A percentile compares a stretch with the other conserved stretches of the same genome.
Conservation (phyloP, 768 basidiomycete genomes). For the Termitomyces sp. region DNA sequence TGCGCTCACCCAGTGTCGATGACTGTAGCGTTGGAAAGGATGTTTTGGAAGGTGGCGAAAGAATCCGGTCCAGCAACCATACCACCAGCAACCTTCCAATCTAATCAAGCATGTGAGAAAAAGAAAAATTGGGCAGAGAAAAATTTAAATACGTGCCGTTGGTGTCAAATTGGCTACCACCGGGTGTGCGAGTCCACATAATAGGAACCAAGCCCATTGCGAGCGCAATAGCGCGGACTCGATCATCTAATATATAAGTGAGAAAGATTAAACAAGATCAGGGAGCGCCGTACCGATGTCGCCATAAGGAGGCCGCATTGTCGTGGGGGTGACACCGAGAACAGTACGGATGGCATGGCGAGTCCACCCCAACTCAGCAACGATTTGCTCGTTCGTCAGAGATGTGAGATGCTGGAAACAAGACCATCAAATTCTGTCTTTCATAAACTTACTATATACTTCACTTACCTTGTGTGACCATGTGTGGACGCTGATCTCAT, state of each 20-base stretch:
- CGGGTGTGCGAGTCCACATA: slow-evolving; percentile 77
- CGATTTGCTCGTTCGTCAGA: slow-evolving; percentile 77
- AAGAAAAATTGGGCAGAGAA: not conserved
- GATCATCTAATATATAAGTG: slow-evolving; percentile 58
- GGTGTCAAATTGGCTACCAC: slow-evolving; percentile 61
- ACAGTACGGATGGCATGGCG: slow-evolving; percentile 77
- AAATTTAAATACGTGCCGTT: slow-evolving; percentile 44
- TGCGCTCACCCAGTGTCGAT: slow-evolving; percentile 53
- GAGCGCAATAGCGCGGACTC: slow-evolving; percentile 84
- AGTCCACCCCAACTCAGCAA: slow-evolving; percentile 93
- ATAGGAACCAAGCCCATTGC: slow-evolving; percentile 92
- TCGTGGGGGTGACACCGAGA: slow-evolving; percentile 72
- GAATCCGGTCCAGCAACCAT: slow-evolving; percentile 61
- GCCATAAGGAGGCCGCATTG: slow-evolving; percentile 80
- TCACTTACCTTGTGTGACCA: slow-evolving; percentile 76
- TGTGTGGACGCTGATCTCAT: slow-evolving; percentile 84
- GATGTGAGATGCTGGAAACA: slow-evolving; percentile 54
- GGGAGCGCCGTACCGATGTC: slow-evolving; percentile 53
- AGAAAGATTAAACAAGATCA: not conserved
- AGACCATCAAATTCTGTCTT: slow-evolving; percentile 2
- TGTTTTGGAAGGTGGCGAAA: slow-evolving; percentile 64
- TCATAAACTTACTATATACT: not conserved
- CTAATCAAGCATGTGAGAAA: slow-evolving; percentile 27
- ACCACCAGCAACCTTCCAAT: slow-evolving; percentile 88
- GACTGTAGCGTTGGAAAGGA: slow-evolving; percentile 64